These are phyloP conservation scores for Microdochium paspali DNA, from an alignment of 2,329 filamentous ascomycete genomes.

Conservation along the genomic window DNA sequence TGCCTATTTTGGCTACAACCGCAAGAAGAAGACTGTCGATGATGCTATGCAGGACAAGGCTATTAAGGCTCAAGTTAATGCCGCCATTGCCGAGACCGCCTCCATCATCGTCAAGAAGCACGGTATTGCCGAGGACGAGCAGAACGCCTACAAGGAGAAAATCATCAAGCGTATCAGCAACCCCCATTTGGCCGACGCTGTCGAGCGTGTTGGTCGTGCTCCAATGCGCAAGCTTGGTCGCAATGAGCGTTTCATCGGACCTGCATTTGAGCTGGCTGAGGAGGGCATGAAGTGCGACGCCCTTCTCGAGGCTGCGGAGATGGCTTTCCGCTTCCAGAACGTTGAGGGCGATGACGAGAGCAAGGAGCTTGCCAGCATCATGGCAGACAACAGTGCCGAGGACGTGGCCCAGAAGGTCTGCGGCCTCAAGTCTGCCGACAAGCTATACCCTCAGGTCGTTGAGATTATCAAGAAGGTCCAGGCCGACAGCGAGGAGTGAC, in stretches of 20 bases:
- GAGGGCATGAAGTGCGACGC: constrained; percentile 61
- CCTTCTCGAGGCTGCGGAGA: constrained; percentile 77
- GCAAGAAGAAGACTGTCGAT: constrained; percentile 78
- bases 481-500: constrained; percentile 42
- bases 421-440: constrained; percentile 66
- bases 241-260: constrained; percentile 93
- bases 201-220: constrained; percentile 90
- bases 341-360: constrained; percentile 89
- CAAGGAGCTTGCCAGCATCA: constrained; percentile 72
- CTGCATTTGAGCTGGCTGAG: constrained; percentile 83
- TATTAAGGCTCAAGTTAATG: constrained; percentile 72
- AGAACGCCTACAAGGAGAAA: constrained; percentile 80
- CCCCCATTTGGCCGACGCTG: constrained; percentile 82
- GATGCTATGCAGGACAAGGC: constrained; percentile 75
- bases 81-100: constrained; percentile 77
- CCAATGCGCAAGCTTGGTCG: constrained; percentile 88
- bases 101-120: constrained; percentile 82
- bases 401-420: constrained; percentile 74
- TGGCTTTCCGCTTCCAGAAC: constrained; percentile 92
- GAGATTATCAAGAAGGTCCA: constrained; percentile 80
- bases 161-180: constrained; percentile 93
- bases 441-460: constrained; percentile 67
- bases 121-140: constrained; percentile 63
- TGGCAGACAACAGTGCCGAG: constrained; percentile 63
- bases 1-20: constrained; percentile 88